Evolutionary conservation across 306 rosid genomes (phyloP).

Genomic region (Rosa persica): DNA sequence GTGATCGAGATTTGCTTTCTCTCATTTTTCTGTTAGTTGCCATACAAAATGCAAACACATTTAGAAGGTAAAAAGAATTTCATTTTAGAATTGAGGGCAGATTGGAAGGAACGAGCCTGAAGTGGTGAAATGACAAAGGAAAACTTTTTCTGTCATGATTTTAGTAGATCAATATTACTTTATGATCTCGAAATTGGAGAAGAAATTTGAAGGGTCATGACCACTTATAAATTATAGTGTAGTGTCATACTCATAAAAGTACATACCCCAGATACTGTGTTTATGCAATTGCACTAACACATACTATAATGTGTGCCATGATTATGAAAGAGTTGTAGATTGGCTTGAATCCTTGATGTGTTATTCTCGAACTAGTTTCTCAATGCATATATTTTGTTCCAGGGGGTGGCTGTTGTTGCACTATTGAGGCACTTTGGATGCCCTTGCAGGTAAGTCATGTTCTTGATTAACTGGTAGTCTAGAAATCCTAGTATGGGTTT

Average conservation of each 20-base stretch:
- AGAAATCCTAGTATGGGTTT: conserved; percentile 11
- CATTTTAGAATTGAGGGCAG: neutral
- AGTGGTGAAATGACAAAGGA: neutral
- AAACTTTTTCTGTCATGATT: neutral
- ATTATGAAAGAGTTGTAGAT: neutral
- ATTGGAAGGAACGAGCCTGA: neutral
- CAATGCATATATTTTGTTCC: conserved; percentile 22
- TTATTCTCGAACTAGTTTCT: neutral
- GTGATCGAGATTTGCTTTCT: neutral
- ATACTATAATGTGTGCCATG: neutral
- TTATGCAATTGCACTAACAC: neutral
- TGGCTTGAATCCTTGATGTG: neutral
- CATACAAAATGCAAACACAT: neutral
- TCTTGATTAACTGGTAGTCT: neutral
- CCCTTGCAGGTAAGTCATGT: conserved; percentile 64
- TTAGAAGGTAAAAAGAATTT: neutral
- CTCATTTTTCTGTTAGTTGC: neutral
- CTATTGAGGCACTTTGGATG: conserved; percentile 94
- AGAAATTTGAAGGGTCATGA: neutral
- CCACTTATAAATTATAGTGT: neutral
- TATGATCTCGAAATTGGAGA: neutral
- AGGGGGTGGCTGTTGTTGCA: conserved; percentile 90
- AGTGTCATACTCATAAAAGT: neutral
- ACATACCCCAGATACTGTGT: neutral
- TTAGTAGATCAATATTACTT: neutral